Evolutionary conservation across 257 asterid genomes (phyloP), one percentile per base, ranked within the genome.

Genomic region (Nicotiana tomentosiformis): DNA sequence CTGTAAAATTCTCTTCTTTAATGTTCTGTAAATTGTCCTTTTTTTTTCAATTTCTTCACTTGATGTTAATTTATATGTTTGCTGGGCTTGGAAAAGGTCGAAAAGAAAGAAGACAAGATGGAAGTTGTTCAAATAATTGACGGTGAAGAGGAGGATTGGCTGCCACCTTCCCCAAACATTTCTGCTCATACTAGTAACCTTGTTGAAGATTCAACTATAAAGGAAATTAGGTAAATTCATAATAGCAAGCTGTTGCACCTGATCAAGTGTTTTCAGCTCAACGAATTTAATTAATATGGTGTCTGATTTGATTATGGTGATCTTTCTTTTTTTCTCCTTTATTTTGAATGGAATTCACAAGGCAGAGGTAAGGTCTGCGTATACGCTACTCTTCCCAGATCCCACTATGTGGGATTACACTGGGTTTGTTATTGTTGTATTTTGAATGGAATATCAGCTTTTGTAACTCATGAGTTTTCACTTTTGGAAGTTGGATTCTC

Each of bases 131-230:
- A 81, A 53, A 86, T 85, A 80, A 56, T 92, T 51, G 77, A 87
- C 66, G 87, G 88, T 82, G 93, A 91, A 30, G 96, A 89, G 53
- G 96, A 95, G 81, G 99, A 94, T 83, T 96, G 99, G 99, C 86
- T 96, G 83, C 93, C 91, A 53, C 97, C 97, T 35, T 93, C 99
- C 1, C 98, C 97, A 5, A 89, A 86, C 89, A 74, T 68, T 82
- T 65, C 85, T 1, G 80, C 82, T 86, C 78, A 74, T 37, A 10
- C 84, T 16, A 43, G 70, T 26, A 86, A 68, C 82, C 65, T 82
- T 11, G 77, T 77, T 39, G 98, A 92, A 78, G 94, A 89, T 88
- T 87, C 98, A 15, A 90, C 96, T 77, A 86, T 95, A 87, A 94
- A 87, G 90, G 98, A 97, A 65, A 78, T 96, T 81, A 94, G 99